These are phyloP conservation scores for Podaxis sp. DNA, from an alignment of 768 basidiomycete species.

Conservation along the genomic window DNA sequence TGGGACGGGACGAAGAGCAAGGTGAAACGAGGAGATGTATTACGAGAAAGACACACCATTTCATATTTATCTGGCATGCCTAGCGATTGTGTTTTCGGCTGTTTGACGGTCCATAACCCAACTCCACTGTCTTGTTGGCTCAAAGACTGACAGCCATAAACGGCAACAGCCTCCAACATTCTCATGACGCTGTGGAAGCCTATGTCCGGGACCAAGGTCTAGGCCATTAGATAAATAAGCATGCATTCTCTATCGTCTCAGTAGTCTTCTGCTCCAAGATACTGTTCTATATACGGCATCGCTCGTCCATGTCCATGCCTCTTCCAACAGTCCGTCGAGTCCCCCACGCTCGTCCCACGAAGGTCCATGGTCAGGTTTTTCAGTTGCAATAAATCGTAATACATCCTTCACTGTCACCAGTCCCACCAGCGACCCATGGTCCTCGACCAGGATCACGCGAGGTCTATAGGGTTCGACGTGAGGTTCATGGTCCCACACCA, in stretches of 20 bases:
- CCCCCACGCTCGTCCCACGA: conserved; percentile 66
- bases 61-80: background rate
- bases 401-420: conserved; percentile 97
- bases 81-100: conserved; percentile 8
- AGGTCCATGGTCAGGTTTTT: conserved; percentile 49
- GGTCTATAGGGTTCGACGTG: conserved; percentile 53
- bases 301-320: conserved; percentile 56
- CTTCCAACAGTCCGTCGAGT: conserved; percentile 63
- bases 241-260: conserved; percentile 31
- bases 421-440: conserved; percentile 78
- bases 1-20: background rate
- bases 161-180: conserved; percentile 3
- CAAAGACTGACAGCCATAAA: background rate
- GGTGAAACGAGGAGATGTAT: background rate
- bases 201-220: background rate
- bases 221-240: conserved; percentile 15
- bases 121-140: conserved; percentile 17
- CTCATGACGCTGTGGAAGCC: conserved; percentile 5
- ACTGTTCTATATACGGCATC: conserved; percentile 34
- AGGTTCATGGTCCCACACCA: conserved; percentile 10
- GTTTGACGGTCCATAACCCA: conserved; percentile 10
- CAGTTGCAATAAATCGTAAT: conserved; percentile 75
- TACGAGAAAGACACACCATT: background rate
- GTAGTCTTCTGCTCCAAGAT: conserved; percentile 36
- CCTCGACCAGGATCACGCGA: conserved; percentile 92